These are phyloP conservation scores for Mortierella antarctica DNA, from an alignment of 192 early-diverging fungal species.

Conservation along the genomic window DNA sequence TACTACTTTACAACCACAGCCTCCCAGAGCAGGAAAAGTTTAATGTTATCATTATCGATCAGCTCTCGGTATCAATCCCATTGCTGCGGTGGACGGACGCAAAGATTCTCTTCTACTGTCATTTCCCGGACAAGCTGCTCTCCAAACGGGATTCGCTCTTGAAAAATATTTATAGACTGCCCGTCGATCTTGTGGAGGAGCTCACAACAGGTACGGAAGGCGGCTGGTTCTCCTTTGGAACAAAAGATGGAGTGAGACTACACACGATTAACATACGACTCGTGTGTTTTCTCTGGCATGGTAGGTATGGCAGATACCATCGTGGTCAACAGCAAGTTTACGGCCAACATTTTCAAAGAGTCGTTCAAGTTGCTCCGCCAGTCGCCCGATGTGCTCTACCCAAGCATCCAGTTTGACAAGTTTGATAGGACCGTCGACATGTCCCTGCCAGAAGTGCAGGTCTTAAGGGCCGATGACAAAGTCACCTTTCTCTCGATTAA, in stretches of 20 bases:
- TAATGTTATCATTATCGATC: conserved; percentile 90
- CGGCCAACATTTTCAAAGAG: conserved; percentile 73
- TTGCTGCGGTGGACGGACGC: conserved; percentile 72
- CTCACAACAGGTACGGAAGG: conserved; percentile 74
- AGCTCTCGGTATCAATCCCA: conserved; percentile 88
- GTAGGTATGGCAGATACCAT: conserved; percentile 87
- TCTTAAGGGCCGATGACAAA: conserved; percentile 55
- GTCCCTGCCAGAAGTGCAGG: conserved; percentile 63
- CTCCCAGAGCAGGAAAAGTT: conserved; percentile 56
- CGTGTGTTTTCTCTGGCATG: neutral
- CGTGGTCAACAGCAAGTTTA: conserved; percentile 95
- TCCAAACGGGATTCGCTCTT: conserved; percentile 69
- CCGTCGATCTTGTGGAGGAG: conserved; percentile 89
- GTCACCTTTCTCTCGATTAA: conserved; percentile 85
- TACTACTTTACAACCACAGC: conserved; percentile 52
- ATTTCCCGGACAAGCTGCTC: conserved; percentile 92
- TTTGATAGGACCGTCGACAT: conserved; percentile 74
- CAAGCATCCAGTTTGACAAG: conserved; percentile 79
- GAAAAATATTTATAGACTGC: conserved; percentile 80
- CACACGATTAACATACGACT: no score
- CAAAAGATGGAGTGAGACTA: neutral
- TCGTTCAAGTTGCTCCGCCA: conserved; percentile 76
- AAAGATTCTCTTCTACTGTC: conserved; percentile 94
- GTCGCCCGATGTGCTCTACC: conserved; percentile 81
- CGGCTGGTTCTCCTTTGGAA: neutral